Evolutionary conservation across 306 rosid species (phyloP).

Genomic region (Benincasa hispida): DNA sequence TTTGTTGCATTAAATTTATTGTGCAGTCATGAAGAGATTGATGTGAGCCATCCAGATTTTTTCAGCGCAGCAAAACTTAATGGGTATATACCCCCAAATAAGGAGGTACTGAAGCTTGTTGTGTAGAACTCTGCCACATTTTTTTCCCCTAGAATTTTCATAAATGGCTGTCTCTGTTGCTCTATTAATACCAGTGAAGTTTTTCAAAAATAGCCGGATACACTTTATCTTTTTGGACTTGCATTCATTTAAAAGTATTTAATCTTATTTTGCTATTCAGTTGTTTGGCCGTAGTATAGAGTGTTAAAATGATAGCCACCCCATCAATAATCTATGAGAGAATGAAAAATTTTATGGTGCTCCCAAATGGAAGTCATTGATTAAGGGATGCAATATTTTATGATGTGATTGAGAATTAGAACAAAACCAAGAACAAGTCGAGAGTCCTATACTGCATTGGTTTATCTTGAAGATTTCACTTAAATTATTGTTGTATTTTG

Average conservation of each 20-base stretch:
- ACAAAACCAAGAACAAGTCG: background rate
- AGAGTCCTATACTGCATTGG: background rate
- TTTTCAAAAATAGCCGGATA: background rate
- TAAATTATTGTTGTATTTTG: background rate
- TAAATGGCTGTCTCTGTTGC: background rate
- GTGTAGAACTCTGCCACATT: background rate
- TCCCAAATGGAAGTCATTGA: background rate
- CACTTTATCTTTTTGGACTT: background rate
- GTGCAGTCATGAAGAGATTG: conserved; percentile 95
- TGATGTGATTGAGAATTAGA: background rate
- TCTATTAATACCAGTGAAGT: background rate
- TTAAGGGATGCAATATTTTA: background rate
- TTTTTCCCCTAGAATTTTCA: background rate
- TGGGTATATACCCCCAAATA: conserved; percentile 78
- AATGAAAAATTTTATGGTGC: background rate
- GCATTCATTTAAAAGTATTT: background rate
- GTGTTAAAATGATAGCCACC: background rate
- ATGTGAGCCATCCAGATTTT: conserved; percentile 95
- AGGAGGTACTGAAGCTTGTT: conserved; percentile 43
- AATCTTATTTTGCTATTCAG: background rate
- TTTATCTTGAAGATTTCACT: background rate
- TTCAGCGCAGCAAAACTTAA: conserved; percentile 69
- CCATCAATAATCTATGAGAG: background rate
- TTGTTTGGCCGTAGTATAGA: background rate
- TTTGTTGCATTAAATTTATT: conserved; percentile 12